phyloP scores from a whole-genome alignment of 2,329 filamentous ascomycete genomes.

The Aspergillus ustus region DNA sequence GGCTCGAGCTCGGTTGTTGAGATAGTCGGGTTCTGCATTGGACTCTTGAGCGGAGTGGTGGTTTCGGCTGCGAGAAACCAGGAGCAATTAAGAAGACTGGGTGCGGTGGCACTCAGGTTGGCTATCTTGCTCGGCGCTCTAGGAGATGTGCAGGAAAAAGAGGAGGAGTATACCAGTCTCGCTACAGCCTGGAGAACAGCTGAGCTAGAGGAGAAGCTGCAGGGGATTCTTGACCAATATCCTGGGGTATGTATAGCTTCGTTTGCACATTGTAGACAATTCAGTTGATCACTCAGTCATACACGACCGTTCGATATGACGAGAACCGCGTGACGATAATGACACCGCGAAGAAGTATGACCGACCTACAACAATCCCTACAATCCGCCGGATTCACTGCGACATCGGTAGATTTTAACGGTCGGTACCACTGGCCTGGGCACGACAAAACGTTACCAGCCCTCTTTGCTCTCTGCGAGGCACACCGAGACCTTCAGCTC shows the following conservation, averaged over 20 bases:
- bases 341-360: slow-evolving; percentile 16
- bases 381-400: slow-evolving; percentile 19
- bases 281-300: slow-evolving; percentile 17
- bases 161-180: slow-evolving; percentile 23
- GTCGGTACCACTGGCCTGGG: slow-evolving; percentile 26
- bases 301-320: slow-evolving; percentile 24
- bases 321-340: slow-evolving; percentile 23
- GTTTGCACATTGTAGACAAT: too few relatives aligned
- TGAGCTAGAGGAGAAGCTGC: not conserved
- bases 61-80: slow-evolving; percentile 8
- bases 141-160: slow-evolving; percentile 22
- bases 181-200: slow-evolving; percentile 19
- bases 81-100: slow-evolving; percentile 13
- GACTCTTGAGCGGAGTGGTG: slow-evolving; percentile 23
- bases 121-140: slow-evolving; percentile 21
- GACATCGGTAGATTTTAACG: slow-evolving; percentile 23
- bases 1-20: slow-evolving; percentile 11
- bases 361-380: slow-evolving; percentile 15
- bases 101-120: slow-evolving; percentile 21
- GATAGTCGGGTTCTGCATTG: slow-evolving; percentile 26
- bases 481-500: slow-evolving; percentile 15
- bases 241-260: slow-evolving; percentile 15
- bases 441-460: slow-evolving; percentile 12
- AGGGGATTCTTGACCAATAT: slow-evolving; percentile 5
- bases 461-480: slow-evolving; percentile 17